Percentiles rank a stretch among this genome's conserved stretches.
Conservation (phyloP, 805 yeast genomes). For the Kuraishia hungarica region DNA sequence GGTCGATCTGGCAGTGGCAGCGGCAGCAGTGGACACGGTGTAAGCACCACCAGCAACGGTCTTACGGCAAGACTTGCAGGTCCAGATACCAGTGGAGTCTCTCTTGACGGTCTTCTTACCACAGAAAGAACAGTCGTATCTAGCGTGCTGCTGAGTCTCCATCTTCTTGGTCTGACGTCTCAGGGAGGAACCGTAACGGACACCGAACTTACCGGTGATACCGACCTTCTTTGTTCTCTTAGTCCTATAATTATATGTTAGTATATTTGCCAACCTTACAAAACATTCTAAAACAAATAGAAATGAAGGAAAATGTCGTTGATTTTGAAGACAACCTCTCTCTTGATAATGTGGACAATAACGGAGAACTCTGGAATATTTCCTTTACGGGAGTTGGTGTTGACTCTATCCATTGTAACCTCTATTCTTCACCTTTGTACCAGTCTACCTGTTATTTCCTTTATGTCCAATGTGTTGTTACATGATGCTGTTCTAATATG, state of each 20-base stretch:
- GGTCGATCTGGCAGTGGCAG: conserved; percentile 99
- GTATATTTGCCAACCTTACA: not conserved
- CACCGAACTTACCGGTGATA: conserved; percentile 99
- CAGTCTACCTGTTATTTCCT: no score
- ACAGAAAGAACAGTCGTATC: conserved; percentile 99
- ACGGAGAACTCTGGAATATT: not conserved
- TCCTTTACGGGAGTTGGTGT: not conserved
- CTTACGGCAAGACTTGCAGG: conserved; percentile 89
- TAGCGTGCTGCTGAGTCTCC: conserved; percentile 98
- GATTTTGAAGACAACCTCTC: not conserved
- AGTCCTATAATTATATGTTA: conserved; percentile 53
- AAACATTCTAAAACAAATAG: not conserved
- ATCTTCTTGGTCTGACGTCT: conserved; percentile 99
- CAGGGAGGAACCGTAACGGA: conserved; percentile 99
- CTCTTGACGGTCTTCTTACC: conserved; percentile 98
- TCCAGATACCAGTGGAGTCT: conserved; percentile 99
- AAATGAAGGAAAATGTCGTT: not conserved
- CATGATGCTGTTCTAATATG: no score
- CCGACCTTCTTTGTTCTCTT: conserved; percentile 99
- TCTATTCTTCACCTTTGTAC: no score
- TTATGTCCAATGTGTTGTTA: no score
- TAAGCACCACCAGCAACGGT: conserved; percentile 99
- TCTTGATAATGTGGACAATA: not conserved
- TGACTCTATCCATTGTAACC: not conserved
- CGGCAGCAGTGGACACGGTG: conserved; percentile 98